A percentile compares a stretch with the other conserved stretches of the same genome.
phyloP scores from a whole-genome alignment of 208 protist species.

The Tetramitus jugosus region DNA sequence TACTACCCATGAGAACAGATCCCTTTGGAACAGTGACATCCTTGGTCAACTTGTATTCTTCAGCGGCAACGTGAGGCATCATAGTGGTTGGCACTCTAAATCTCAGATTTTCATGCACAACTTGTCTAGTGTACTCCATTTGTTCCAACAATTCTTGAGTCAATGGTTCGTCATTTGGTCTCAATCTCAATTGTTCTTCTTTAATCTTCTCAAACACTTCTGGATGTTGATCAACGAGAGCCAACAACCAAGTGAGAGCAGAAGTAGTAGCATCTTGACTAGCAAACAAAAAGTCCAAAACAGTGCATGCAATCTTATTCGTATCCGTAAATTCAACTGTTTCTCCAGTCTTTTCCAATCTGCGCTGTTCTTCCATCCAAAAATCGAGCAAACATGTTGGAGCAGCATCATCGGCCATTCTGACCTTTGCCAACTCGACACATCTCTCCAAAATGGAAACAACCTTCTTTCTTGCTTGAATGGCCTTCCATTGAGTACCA shows the following conservation, averaged over 20 bases:
- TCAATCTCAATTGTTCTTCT: slow-evolving; percentile 66
- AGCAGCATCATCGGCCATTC: slow-evolving; percentile 50
- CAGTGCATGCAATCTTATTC: slow-evolving; percentile 72
- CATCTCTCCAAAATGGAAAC: slow-evolving; percentile 63
- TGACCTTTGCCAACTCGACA: slow-evolving; percentile 40
- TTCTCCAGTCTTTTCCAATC: slow-evolving; percentile 59
- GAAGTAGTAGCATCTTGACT: slow-evolving; percentile 75
- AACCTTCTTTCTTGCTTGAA: slow-evolving; percentile 69
- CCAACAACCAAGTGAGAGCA: slow-evolving; percentile 69
- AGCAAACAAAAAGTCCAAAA: slow-evolving; percentile 84
- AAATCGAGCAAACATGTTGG: slow-evolving; percentile 78
- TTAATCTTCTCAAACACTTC: slow-evolving; percentile 70
- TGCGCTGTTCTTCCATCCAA: slow-evolving; percentile 62
- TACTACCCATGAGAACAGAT: too few species aligned
- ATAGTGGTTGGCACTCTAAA: slow-evolving; percentile 49
- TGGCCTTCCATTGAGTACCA: slow-evolving; percentile 71
- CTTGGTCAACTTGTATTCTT: slow-evolving; percentile 43
- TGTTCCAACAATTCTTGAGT: slow-evolving; percentile 67
- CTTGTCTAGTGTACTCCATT: slow-evolving; percentile 75
- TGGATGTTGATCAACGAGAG: slow-evolving; percentile 64
- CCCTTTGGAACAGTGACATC: slow-evolving; percentile 37
- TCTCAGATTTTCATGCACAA: slow-evolving; percentile 65
- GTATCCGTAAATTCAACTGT: slow-evolving; percentile 57
- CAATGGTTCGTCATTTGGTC: slow-evolving; percentile 60
- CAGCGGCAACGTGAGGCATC: slow-evolving; percentile 45